A percentile compares a stretch with the other conserved stretches of the same genome.
Evolutionary conservation across 495 filamentous ascomycete species (phyloP).

Genomic region (Aspergillus ellipticus): DNA sequence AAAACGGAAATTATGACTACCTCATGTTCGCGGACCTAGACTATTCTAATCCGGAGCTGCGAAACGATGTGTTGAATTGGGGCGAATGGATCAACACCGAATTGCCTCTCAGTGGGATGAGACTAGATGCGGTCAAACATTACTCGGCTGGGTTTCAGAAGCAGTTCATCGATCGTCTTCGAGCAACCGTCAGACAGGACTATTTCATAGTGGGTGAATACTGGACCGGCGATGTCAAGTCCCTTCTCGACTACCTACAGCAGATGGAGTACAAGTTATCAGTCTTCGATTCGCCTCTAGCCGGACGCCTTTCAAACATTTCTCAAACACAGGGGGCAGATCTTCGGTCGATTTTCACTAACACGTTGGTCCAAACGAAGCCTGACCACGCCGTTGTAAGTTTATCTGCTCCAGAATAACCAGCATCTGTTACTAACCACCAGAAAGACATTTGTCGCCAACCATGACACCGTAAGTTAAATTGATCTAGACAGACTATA

Average conservation of each 20-base stretch:
- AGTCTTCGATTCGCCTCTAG: constrained; percentile 66
- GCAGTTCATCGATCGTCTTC: constrained; percentile 54
- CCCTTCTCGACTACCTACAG: constrained; percentile 56
- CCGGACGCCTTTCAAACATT: constrained; percentile 59
- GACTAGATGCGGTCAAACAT: constrained; percentile 74
- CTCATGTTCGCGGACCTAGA: constrained; percentile 67
- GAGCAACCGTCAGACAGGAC: constrained; percentile 42
- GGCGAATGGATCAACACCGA: constrained; percentile 60
- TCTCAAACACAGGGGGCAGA: constrained; percentile 52
- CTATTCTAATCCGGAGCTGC: constrained; percentile 62
- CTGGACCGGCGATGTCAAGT: constrained; percentile 58
- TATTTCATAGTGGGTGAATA: constrained; percentile 73
- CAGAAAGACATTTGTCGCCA: constrained; percentile 39
- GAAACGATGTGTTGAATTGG: constrained; percentile 62
- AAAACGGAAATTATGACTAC: constrained; percentile 73
- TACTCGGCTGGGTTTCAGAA: constrained; percentile 62
- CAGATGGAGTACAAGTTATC: constrained; percentile 54
- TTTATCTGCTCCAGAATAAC: background rate
- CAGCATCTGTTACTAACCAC: background rate
- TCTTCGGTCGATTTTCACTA: constrained; percentile 57
- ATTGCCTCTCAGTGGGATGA: constrained; percentile 60
- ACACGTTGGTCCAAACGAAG: constrained; percentile 52
- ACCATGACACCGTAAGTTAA: constrained; percentile 43
- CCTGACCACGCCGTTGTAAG: constrained; percentile 64
- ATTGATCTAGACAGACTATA: background rate